phyloP scores from a whole-genome alignment of 2,329 filamentous ascomycete genomes.

The Xylaria sp. region DNA sequence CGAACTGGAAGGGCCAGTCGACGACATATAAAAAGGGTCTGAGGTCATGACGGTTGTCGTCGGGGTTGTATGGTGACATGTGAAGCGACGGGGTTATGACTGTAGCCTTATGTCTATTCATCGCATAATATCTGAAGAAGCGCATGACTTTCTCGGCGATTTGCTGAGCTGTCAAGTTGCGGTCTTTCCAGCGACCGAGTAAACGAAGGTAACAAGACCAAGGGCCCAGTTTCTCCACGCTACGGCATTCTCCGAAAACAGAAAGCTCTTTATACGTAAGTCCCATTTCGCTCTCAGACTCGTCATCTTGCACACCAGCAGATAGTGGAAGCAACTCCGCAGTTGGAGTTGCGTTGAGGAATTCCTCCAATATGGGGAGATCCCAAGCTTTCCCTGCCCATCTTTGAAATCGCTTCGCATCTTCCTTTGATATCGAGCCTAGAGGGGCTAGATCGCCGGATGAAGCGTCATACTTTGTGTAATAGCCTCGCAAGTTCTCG shows the following conservation, averaged over 20 bases:
- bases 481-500: not conserved
- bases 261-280: constrained; percentile 33
- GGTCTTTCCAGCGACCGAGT: constrained; percentile 32
- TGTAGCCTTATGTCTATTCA: constrained; percentile 31
- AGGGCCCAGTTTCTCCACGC: constrained; percentile 24
- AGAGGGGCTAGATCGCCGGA: not conserved
- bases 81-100: constrained; percentile 31
- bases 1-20: constrained; percentile 36
- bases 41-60: constrained; percentile 35
- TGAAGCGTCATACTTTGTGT: not conserved
- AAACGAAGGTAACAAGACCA: constrained; percentile 35
- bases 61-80: constrained; percentile 35
- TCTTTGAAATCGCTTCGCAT: not conserved
- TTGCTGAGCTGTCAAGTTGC: constrained; percentile 23
- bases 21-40: constrained; percentile 32
- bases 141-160: constrained; percentile 34
- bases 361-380: constrained; percentile 17
- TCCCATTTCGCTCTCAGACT: constrained; percentile 36
- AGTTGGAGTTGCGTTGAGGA: constrained; percentile 28
- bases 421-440: not conserved
- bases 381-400: constrained; percentile 5
- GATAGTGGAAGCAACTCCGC: constrained; percentile 33
- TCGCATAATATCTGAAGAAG: constrained; percentile 35
- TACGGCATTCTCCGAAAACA: constrained; percentile 25
- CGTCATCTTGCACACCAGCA: constrained; percentile 35